Conservation (phyloP, 768 basidiomycete species). For the Obba rivulosa region DNA sequence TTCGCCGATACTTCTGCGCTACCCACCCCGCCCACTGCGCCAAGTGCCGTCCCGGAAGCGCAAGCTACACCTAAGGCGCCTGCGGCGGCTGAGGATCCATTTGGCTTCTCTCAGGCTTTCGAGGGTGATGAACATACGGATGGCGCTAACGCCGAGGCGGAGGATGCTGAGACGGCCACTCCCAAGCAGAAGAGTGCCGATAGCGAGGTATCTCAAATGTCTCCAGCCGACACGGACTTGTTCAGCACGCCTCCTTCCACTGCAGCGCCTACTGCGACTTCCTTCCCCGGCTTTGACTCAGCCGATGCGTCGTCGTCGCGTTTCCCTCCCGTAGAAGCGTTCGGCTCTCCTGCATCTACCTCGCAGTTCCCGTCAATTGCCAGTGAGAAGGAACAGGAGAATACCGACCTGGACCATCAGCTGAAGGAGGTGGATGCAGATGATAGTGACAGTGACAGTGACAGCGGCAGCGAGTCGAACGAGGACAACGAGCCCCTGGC, state of each 20-base stretch:
- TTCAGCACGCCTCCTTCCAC: conserved; percentile 61
- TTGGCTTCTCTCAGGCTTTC: conserved; percentile 38
- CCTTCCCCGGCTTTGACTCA: neutral
- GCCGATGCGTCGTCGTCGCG: neutral
- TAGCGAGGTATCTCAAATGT: conserved; percentile 4
- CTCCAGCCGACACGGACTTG: conserved; percentile 21
- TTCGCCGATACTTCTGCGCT: conserved; percentile 36
- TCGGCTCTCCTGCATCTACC: neutral
- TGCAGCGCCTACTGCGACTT: conserved; percentile 13
- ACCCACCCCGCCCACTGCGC: conserved; percentile 29
- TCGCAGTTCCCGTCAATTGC: neutral
- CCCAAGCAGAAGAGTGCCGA: conserved; percentile 6
- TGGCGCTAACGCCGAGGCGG: neutral
- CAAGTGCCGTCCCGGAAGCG: conserved; percentile 16
- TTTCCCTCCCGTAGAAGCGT: neutral
- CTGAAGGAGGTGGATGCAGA: conserved; percentile 55
- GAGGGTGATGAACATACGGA: conserved; percentile 18
- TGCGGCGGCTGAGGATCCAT: conserved; percentile 38
- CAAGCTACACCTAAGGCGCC: conserved; percentile 15
- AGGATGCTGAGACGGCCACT: conserved; percentile 7
- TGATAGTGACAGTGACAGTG: conserved; percentile 39
- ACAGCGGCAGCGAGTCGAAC: conserved; percentile 41
- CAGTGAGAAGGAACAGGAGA: conserved; percentile 20
- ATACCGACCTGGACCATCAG: conserved; percentile 48
- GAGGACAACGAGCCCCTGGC: conserved; percentile 29